Base-by-base conservation (phyloP, 1,139 yeast genomes). In the Candida pseudocylindracea region DNA sequence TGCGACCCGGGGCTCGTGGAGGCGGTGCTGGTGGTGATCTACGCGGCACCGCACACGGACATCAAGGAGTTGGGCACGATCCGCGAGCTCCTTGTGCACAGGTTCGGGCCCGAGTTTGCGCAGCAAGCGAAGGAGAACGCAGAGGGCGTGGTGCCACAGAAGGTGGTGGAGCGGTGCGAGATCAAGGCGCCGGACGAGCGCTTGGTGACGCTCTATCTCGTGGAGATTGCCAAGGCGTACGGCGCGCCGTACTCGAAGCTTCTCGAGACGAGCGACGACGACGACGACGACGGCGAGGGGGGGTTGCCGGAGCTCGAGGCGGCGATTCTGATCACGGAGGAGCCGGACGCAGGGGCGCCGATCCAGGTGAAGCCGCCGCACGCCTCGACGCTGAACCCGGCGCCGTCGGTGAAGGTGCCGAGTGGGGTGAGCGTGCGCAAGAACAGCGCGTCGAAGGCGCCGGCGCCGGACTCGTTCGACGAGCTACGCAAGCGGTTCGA, bases 151-250 rank as follows among this genome's bases (percentile, higher is more conserved):
- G 69, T 80, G 2, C 85, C 92, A 0, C 69, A 63, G 10, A 75
- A 74, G 48, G 67, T 83, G 3, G 42, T 63, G 15, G 62, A 61
- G 33, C 55, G 88, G 38, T 70, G 91, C 39, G 57, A 63, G 15
- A 66, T 74, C 2, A 70, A 65, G 33, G 72, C 92, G 3, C 94
- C 93, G 0, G 53, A 63, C 4, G 63, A 59, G 30, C 69, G 63
- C 24, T 57, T 81, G 37, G 92, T 81, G 2, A 60, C 64, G 20
- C 51, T 78, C 37, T 83, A 83, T 45, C 54, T 83, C 38, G 57
- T 67, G 36, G 95, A 83, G 44, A 81, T 83, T 38, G 93, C 93
- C 1, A 58, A 61, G 37, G 79, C 93, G 0, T 83, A 83, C 46
- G 63, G 63, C 30, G 91, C 73, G 2, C 80, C 85, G 1, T 80